Conservation (phyloP, 345 rosid genomes). For the Draba incana region DNA sequence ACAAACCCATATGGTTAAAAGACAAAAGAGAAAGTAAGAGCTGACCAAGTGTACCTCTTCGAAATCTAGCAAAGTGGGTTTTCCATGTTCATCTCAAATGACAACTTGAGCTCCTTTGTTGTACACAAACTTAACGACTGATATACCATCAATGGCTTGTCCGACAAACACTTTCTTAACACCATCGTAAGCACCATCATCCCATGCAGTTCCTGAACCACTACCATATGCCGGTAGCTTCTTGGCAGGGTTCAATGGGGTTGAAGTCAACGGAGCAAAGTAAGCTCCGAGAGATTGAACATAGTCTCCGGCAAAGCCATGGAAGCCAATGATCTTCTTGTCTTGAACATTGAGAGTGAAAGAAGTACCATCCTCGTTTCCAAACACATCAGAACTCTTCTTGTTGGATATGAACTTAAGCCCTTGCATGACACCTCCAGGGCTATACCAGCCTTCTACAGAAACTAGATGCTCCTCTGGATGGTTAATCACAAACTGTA, state of each 20-base stretch:
- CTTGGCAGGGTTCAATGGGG: background rate
- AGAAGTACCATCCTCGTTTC: constrained; percentile 11
- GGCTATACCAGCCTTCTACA: constrained; percentile 34
- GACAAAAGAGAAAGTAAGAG: background rate
- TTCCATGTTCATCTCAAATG: constrained; percentile 27
- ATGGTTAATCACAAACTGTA: constrained; percentile 35
- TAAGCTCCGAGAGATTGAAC: background rate
- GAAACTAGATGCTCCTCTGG: constrained; percentile 25
- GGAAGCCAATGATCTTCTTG: constrained; percentile 42
- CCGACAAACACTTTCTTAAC: constrained; percentile 30
- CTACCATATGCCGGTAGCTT: constrained; percentile 27
- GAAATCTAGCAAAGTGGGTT: constrained; percentile 16
- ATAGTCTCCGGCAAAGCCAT: constrained; percentile 16
- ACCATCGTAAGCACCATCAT: constrained; percentile 35
- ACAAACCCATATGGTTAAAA: background rate
- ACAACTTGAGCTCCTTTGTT: background rate
- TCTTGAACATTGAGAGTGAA: constrained; percentile 36
- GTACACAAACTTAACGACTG: constrained; percentile 37
- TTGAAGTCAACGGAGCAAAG: background rate
- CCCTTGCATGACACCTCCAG: constrained; percentile 18
- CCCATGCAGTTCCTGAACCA: constrained; percentile 33
- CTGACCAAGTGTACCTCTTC: constrained; percentile 27
- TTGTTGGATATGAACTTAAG: constrained; percentile 32
- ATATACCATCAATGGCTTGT: constrained; percentile 18
- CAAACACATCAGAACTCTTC: background rate